Evolutionary conservation across 495 filamentous ascomycete species (phyloP), one percentile per base, ranked within the genome.

Genomic region (Bacidia gigantensis): DNA sequence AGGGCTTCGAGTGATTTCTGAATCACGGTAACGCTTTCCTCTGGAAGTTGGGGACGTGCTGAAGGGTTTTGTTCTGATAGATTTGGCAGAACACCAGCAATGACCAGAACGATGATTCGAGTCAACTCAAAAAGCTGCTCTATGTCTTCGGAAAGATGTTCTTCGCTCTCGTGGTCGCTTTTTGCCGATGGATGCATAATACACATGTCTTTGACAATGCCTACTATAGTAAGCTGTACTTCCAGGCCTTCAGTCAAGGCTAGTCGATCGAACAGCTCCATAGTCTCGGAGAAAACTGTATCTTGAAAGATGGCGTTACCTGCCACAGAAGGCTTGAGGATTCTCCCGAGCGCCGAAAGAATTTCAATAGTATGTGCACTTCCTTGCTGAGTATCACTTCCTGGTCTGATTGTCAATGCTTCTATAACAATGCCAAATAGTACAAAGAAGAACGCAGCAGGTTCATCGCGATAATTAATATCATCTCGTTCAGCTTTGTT

Each of bases 401-500:
- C 72, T 11, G 82, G 80, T 51, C 87, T 81, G 5, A 83, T 85
- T 14, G 87, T 89, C 40, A 99, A 75, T 23, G 93, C 89, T 66
- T 99, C 92, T 57, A 97, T 95, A 0, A 89, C 88, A 52, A 99
- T 82, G 22, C 92, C 92, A 60, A 96, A 99, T 0, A 99, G 75
- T 10, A 99, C 89, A 59, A 99, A 99, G 68, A 99, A 99, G 73
- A 99, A 99, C 0, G 92, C 92, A 14, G 96, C 88, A 0, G 92
- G 92, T 62, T 99, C 93, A 62, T 96, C 90, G 18, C 92, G 87
- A 61, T 97, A 97, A 61, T 96, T 95, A 65, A 99, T 97, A 57
- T 87, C 69, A 12, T 78, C 76, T 24, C 64, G 61, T 20, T 43
- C 40, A 11, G 26, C 39, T 32, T 51, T 55, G 12, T 44, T 24